Evolutionary conservation across 2,329 filamentous ascomycete species (phyloP), one percentile per base, ranked within the genome.

Genomic region (Beauveria pseudobassiana): DNA sequence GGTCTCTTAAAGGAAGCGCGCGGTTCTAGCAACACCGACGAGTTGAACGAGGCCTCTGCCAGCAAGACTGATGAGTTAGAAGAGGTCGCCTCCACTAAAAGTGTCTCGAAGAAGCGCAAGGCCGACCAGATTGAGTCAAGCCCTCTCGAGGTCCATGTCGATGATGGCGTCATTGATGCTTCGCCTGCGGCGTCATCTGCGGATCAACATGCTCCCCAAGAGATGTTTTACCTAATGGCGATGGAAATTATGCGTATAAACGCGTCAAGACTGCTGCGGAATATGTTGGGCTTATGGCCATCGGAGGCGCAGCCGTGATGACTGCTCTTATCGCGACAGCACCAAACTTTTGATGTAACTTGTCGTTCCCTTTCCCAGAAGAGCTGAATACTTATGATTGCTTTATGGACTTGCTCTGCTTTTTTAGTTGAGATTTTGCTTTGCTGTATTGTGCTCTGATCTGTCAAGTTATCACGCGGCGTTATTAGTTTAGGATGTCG

Each of bases 291-390:
- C 73, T 72, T 43, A 74, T 71, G 12, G 71, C 74, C 5, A 65
- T 76, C 3, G 74, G 74, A 8, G 74, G 74, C 22, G 67, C 74
- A 8, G 73, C 73, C n/a, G 74, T 75, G 45, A 72, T 76, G 70
- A 73, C 74, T 26, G 74, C 73, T 3, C 64, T 76, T 42, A 76
- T 76, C 56, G 74, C 73, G 22, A 76, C 74, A 3, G 74, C 74
- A 3, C 74, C 74, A 3, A 62, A 60, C 1, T 62, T 70, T 20
- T 71, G 46, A 67, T 49, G 5, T 14, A 30, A 5, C 38, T 54
- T 54, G 30, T 52, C 30, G 22, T 3, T 4, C 12, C 22, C 16
- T 38, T 38, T 16, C 16, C 14, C 2, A 38, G 34, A 38, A 38
- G 34, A 38, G 34, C 14, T 38, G 34, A 38, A 38, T 38, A 38